A percentile compares a stretch with the other conserved stretches of the same genome.
Evolutionary conservation across 805 yeast species (phyloP).

Genomic region (Metschnikowia lachancei): DNA sequence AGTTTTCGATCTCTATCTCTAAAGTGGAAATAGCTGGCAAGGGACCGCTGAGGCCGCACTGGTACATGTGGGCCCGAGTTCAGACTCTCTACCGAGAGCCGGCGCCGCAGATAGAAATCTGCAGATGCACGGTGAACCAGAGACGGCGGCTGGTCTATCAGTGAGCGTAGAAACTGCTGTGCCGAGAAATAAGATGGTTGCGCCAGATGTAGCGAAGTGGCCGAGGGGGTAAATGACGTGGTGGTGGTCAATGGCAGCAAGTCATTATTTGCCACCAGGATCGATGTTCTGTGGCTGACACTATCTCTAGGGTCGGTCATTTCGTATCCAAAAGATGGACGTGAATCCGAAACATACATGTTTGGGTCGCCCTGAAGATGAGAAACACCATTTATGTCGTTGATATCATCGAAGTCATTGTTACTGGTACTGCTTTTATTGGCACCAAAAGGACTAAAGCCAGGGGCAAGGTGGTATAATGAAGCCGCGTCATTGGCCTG

Average conservation of each 20-base stretch:
- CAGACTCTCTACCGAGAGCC: constrained; percentile 34
- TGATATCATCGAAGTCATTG: background rate
- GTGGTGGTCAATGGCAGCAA: constrained; percentile 44
- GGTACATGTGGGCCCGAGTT: constrained; percentile 18
- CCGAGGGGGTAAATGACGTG: constrained; percentile 42
- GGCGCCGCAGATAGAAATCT: constrained; percentile 31
- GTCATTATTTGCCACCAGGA: constrained; percentile 23
- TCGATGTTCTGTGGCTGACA: constrained; percentile 17
- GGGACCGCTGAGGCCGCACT: constrained; percentile 22
- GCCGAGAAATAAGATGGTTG: constrained; percentile 46
- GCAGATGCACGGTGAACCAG: constrained; percentile 30
- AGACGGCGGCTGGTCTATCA: constrained; percentile 36
- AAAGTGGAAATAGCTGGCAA: constrained; percentile 41
- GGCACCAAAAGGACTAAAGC: background rate
- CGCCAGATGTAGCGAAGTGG: constrained; percentile 39
- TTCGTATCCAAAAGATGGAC: background rate
- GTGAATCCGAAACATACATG: background rate
- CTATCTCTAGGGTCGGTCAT: constrained; percentile 2
- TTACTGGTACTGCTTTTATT: background rate
- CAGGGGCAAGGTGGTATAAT: background rate
- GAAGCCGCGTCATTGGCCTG: background rate
- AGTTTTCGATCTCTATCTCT: constrained; percentile 4
- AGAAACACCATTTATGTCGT: too few relatives aligned
- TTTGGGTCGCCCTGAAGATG: background rate
- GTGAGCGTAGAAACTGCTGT: constrained; percentile 39